These are phyloP conservation scores for Aspergillus intermedius DNA, from an alignment of 2,329 filamentous ascomycete genomes.

Conservation along the genomic window DNA sequence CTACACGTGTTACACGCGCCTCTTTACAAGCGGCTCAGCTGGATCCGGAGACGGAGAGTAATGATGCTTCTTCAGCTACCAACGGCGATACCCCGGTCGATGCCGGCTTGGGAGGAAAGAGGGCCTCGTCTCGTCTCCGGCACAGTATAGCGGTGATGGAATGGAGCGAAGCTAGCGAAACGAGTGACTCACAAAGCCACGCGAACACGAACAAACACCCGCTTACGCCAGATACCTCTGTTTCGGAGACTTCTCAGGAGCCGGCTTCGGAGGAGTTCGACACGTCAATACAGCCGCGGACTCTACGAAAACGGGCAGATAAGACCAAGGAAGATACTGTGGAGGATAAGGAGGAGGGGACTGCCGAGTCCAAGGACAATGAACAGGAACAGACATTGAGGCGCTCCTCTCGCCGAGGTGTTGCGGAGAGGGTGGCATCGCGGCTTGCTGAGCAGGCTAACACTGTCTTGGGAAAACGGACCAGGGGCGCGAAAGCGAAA, in stretches of 20 bases:
- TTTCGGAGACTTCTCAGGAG: constrained; percentile 30
- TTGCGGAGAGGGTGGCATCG: constrained; percentile 37
- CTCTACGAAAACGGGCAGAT: constrained; percentile 26
- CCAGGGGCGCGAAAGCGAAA: constrained; percentile 50
- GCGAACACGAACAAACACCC: constrained; percentile 18
- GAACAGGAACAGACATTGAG: constrained; percentile 25
- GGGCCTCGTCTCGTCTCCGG: constrained; percentile 30
- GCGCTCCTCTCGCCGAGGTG: constrained; percentile 39
- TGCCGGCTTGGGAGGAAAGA: constrained; percentile 29
- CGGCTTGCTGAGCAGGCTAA: constrained; percentile 42
- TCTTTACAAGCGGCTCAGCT: constrained; percentile 27
- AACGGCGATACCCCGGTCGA: constrained; percentile 35
- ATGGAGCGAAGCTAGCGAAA: constrained; percentile 18
- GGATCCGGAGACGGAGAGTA: constrained; percentile 17
- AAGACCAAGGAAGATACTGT: constrained; percentile 20
- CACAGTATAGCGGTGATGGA: constrained; percentile 39
- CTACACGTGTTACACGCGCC: constrained; percentile 36
- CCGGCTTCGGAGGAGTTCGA: constrained; percentile 15
- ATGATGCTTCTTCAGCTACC: constrained; percentile 8
- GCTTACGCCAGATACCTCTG: constrained; percentile 27
- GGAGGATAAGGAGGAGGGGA: constrained; percentile 14
- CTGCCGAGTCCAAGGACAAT: constrained; percentile 13
- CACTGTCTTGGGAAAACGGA: constrained; percentile 55
- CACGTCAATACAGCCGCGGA: constrained; percentile 22
- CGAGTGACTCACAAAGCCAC: constrained; percentile 8